phyloP scores from a whole-genome alignment of 202 grass and related monocot genomes.

The Setaria italica region DNA sequence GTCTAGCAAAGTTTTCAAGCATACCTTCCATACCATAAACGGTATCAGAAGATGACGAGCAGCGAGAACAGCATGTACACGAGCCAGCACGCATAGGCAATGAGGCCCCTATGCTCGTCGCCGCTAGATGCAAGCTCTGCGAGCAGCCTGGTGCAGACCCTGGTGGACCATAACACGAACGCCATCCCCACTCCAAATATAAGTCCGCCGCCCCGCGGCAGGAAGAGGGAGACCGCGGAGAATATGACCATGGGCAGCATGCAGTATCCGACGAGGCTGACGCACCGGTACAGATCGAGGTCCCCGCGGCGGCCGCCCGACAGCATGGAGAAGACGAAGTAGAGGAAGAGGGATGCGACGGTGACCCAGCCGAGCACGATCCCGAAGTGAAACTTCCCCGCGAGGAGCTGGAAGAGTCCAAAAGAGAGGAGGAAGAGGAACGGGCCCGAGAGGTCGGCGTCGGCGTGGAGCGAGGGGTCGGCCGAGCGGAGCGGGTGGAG shows the following conservation, averaged over 20 bases:
- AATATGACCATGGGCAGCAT: conserved; percentile 99
- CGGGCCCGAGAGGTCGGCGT: conserved; percentile 90
- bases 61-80: conserved; percentile 98
- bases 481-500: conserved; percentile 86
- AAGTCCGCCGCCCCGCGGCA: conserved; percentile 70
- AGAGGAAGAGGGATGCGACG: conserved; percentile 87
- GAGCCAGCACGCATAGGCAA: conserved; percentile 92
- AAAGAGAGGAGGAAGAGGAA: conserved; percentile 95
- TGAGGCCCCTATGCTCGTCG: conserved; percentile 80
- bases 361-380: conserved; percentile 98
- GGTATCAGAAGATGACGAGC: conserved; percentile 89
- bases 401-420: conserved; percentile 98
- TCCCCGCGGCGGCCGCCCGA: conserved; percentile 78
- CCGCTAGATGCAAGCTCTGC: conserved; percentile 86
- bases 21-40: conserved; percentile 49
- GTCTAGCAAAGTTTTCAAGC: conserved; percentile 11
- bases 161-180: conserved; percentile 94
- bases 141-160: conserved; percentile 88
- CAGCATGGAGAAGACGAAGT: conserved; percentile 93
- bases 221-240: conserved; percentile 93
- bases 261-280: conserved; percentile 94
- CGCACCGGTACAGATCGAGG: conserved; percentile 84
- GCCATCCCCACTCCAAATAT: conserved; percentile 79
- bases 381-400: conserved; percentile 96
- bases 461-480: conserved; percentile 75